Evolutionary conservation across 306 rosid genomes (phyloP).

Genomic region (Arachis hypogaea): DNA sequence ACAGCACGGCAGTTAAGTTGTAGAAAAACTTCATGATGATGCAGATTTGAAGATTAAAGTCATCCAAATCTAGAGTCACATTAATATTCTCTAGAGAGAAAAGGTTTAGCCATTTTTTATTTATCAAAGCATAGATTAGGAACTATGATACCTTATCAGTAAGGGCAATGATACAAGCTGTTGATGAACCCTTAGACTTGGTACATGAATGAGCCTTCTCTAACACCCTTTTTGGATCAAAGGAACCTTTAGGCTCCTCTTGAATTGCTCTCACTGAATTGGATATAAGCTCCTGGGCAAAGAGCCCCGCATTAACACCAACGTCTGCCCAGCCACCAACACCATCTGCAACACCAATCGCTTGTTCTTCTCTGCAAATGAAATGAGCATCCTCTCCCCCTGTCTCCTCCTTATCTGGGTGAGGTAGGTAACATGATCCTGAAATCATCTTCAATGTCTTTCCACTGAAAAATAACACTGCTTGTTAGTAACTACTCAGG

Average conservation of each 20-base stretch:
- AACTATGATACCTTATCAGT: constrained; percentile 55
- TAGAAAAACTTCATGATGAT: constrained; percentile 27
- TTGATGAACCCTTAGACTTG: constrained; percentile 75
- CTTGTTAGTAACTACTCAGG: constrained; percentile 41
- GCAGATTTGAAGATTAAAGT: constrained; percentile 9
- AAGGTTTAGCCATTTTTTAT: background rate
- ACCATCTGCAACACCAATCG: constrained; percentile 80
- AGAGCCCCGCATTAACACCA: constrained; percentile 69
- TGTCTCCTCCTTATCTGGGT: constrained; percentile 78
- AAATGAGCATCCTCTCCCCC: constrained; percentile 91
- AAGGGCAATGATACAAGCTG: constrained; percentile 76
- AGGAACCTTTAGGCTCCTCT: constrained; percentile 56
- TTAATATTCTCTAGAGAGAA: constrained; percentile 3
- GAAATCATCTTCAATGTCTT: constrained; percentile 61
- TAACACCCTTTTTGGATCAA: constrained; percentile 67
- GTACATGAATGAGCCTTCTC: constrained; percentile 69
- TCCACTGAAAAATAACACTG: constrained; percentile 39
- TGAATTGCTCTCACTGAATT: constrained; percentile 59
- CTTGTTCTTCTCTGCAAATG: constrained; percentile 71
- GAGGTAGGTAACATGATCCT: constrained; percentile 80
- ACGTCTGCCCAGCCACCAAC: constrained; percentile 94
- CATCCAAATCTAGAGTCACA: background rate
- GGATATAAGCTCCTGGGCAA: constrained; percentile 71
- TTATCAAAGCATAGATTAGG: background rate
- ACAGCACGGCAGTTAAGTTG: constrained; percentile 5